phyloP scores from a whole-genome alignment of 2,329 filamentous ascomycete species.

The Grosmannia clavigera region DNA sequence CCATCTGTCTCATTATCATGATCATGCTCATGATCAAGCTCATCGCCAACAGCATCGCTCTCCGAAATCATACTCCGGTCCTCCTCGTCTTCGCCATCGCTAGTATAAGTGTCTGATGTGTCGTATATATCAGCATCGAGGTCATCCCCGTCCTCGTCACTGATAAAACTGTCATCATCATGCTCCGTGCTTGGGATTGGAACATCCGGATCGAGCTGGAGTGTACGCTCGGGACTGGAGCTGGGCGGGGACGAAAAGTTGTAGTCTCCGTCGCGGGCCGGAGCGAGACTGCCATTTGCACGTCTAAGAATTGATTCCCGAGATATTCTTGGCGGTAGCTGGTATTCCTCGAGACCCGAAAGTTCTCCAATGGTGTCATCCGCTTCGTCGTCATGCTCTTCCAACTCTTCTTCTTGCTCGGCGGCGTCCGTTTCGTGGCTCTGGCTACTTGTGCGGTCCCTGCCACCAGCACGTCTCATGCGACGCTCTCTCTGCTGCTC shows the following conservation, averaged over 20 bases:
- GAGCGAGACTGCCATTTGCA: conserved; percentile 53
- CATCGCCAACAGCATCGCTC: conserved; percentile 29
- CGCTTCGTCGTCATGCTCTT: conserved; percentile 34
- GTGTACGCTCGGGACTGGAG: conserved; percentile 44
- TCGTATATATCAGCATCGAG: conserved; percentile 40
- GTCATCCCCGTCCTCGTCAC: conserved; percentile 15
- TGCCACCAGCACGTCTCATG: conserved; percentile 48
- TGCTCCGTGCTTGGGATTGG: conserved; percentile 75
- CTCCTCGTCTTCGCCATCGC: conserved; percentile 17
- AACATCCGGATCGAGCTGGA: conserved; percentile 70
- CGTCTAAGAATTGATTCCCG: conserved; percentile 87
- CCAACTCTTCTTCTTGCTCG: conserved; percentile 20
- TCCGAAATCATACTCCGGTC: conserved; percentile 8
- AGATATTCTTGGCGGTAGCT: conserved; percentile 68
- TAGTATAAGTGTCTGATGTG: conserved; percentile 18
- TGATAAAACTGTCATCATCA: conserved; percentile 6
- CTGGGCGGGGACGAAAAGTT: conserved; percentile 50
- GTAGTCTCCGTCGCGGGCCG: conserved; percentile 49
- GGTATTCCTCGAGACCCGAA: conserved; percentile 47
- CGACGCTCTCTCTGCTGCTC: conserved; percentile 57
- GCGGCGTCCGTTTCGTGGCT: conserved; percentile 27
- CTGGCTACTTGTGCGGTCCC: conserved; percentile 32
- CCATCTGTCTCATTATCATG: conserved; percentile 20
- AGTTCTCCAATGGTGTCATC: conserved; percentile 50
- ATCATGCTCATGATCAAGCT: too few relatives aligned